Evolutionary conservation across 2,329 filamentous ascomycete species (phyloP).

Genomic region (Volutella citrinella): DNA sequence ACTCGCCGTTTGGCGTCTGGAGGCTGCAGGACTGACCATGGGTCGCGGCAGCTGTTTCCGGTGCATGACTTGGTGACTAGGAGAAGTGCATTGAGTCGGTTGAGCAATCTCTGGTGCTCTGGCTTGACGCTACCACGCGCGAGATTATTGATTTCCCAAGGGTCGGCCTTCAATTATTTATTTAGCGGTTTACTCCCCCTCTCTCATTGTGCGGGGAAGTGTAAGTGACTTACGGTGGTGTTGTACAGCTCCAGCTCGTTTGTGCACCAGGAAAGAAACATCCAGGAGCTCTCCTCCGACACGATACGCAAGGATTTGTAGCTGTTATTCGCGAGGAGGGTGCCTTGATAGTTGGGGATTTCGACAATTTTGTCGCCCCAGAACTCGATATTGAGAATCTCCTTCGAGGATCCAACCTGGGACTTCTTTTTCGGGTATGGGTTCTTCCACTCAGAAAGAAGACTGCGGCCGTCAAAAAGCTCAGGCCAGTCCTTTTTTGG

Average conservation of each 20-base stretch:
- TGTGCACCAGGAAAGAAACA: constrained; percentile 29
- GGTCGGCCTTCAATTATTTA: too few relatives aligned
- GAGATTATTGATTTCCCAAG: constrained; percentile 1
- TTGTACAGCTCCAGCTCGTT: constrained; percentile 31
- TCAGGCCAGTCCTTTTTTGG: constrained; percentile 14
- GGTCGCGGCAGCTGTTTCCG: neutral
- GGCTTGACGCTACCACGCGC: too few relatives aligned
- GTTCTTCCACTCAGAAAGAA: constrained; percentile 25
- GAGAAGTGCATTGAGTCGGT: constrained; percentile 1
- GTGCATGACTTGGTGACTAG: constrained; percentile 4
- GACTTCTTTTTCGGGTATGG: constrained; percentile 18
- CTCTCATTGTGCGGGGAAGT: too few relatives aligned
- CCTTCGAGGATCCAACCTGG: constrained; percentile 5
- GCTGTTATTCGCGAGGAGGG: constrained; percentile 17
- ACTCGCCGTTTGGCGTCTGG: too few relatives aligned
- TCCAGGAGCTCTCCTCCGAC: constrained; percentile 17
- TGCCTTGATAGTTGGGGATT: constrained; percentile 6
- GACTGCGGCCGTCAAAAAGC: constrained; percentile 28
- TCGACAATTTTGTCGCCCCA: constrained; percentile 21
- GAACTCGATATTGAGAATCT: constrained; percentile 4
- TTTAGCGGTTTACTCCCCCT: neutral
- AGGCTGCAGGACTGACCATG: neutral
- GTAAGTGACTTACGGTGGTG: constrained; percentile 18
- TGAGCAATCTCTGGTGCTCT: neutral
- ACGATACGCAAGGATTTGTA: constrained; percentile 29